These are phyloP conservation scores for Pulveroboletus sp. DNA, from an alignment of 768 basidiomycete species.

Conservation along the genomic window DNA sequence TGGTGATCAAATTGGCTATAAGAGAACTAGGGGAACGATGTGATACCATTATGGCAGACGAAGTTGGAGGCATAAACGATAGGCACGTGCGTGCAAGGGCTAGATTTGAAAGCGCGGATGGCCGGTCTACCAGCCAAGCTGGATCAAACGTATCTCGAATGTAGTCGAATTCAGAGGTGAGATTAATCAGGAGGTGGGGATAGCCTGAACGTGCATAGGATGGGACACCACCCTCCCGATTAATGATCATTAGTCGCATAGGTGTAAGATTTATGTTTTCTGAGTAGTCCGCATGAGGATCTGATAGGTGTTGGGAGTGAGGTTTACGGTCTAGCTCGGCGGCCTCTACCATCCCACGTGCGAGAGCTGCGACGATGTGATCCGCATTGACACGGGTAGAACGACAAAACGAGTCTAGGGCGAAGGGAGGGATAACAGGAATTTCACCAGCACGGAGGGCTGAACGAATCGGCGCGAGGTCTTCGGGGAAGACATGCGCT, in stretches of 20 bases:
- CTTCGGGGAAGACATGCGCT: slow-evolving; percentile 74
- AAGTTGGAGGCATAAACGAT: slow-evolving; percentile 85
- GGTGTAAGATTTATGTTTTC: slow-evolving; percentile 82
- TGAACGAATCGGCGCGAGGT: slow-evolving; percentile 79
- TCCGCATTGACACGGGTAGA: slow-evolving; percentile 83
- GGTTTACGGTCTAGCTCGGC: slow-evolving; percentile 45
- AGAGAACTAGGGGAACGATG: slow-evolving; percentile 94
- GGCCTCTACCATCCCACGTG: slow-evolving; percentile 71
- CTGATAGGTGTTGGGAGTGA: slow-evolving; percentile 23
- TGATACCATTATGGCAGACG: slow-evolving; percentile 95
- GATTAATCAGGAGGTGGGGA: slow-evolving; percentile 94
- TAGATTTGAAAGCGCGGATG: slow-evolving; percentile 83
- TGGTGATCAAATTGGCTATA: slow-evolving; percentile 96
- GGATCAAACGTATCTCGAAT: slow-evolving; percentile 82
- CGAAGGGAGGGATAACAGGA: slow-evolving; percentile 90
- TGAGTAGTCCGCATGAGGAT: slow-evolving; percentile 37
- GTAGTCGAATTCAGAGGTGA: slow-evolving; percentile 78
- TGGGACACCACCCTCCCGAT: slow-evolving; percentile 92
- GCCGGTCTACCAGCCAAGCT: slow-evolving; percentile 72
- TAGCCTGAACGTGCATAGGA: slow-evolving; percentile 94
- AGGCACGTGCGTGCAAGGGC: slow-evolving; percentile 82
- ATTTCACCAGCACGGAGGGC: slow-evolving; percentile 93
- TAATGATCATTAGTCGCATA: slow-evolving; percentile 95
- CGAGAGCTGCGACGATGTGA: slow-evolving; percentile 82
- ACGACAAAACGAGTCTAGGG: slow-evolving; percentile 85